Evolutionary conservation across 257 asterid species (phyloP).

Genomic region (Solanum paucissectum): DNA sequence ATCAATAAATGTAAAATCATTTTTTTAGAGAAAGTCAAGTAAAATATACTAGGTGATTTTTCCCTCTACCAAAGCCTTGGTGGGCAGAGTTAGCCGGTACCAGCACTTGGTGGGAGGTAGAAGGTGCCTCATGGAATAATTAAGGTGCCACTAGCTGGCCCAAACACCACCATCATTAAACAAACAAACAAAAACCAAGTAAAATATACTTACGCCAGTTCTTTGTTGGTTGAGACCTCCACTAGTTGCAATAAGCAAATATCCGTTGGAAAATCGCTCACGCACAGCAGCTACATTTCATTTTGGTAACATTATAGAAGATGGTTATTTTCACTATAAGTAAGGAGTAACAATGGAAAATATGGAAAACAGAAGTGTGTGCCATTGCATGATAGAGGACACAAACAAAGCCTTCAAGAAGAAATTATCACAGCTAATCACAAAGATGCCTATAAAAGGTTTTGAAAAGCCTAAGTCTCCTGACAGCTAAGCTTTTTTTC

Average conservation of each 20-base stretch:
- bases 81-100: neutral
- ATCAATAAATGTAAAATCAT: neutral
- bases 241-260: constrained; percentile 93
- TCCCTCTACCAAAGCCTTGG: neutral
- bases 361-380: neutral
- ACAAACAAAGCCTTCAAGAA: neutral
- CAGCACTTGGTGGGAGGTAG: neutral
- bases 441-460: neutral
- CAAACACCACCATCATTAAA: neutral
- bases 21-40: neutral
- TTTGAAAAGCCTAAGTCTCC: neutral
- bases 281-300: constrained; percentile 61
- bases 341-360: neutral
- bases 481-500: neutral
- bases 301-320: constrained; percentile 16
- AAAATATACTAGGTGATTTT: constrained; percentile 17
- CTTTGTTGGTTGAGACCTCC: constrained; percentile 99
- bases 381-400: neutral
- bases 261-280: constrained; percentile 76
- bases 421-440: neutral
- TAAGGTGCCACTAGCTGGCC: neutral
- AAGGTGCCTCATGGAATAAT: neutral
- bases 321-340: neutral
- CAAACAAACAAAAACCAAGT: constrained; percentile 1
- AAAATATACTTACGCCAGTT: constrained; percentile 69